Evolutionary conservation across 352 stramenopile genomes (phyloP), one percentile per base, ranked within the genome.

Genomic region (Pythium phragmiticola): DNA sequence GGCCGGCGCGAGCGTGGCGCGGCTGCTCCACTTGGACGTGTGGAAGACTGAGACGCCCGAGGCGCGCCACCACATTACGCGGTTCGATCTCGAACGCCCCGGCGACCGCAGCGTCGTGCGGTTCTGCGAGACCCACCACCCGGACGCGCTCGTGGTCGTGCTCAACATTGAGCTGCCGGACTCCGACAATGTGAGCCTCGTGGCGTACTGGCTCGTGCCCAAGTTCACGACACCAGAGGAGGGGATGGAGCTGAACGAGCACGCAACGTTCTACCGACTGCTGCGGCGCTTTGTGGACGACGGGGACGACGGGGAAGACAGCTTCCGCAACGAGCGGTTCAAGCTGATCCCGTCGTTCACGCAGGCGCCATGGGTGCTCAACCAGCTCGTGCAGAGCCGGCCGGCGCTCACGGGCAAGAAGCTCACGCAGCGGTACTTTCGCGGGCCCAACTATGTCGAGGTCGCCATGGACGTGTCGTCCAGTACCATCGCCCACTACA

Each of bases 331-430:
- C 60, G 50, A 73, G n/a, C 79, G 88, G 51, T 94, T 96, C 62
- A 97, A 97, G 75, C 68, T 97, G 30, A 92, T 97, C 52, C 90
- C 90, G n/a, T 84, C 81, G 59, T 77, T 97, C 39, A 73, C 86
- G 17, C 84, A 94, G 21, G 90, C 82, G 16, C 82, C 87, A 43
- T 97, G 86, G 82, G 73, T 96, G 46, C 75, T 97, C 36, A 86
- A 90, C 53, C 69, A 77, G 33, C 67, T 91, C 23, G 88, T 96
- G 50, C 86, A 86, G 37, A 93, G 84, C 52, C 89, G 93, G 37
- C 89, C 89, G 0, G 87, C 87, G 21, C 68, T 97, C 57, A 82
- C 92, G 42, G 89, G 89, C 37, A 87, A 82, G 37, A 96, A 96
- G 64, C 80, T 97, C 41, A 94, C 77, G 59, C 87, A 96, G 73